Evolutionary conservation across 2,329 filamentous ascomycete species (phyloP).

Genomic region (Dichotomopilus funicola): DNA sequence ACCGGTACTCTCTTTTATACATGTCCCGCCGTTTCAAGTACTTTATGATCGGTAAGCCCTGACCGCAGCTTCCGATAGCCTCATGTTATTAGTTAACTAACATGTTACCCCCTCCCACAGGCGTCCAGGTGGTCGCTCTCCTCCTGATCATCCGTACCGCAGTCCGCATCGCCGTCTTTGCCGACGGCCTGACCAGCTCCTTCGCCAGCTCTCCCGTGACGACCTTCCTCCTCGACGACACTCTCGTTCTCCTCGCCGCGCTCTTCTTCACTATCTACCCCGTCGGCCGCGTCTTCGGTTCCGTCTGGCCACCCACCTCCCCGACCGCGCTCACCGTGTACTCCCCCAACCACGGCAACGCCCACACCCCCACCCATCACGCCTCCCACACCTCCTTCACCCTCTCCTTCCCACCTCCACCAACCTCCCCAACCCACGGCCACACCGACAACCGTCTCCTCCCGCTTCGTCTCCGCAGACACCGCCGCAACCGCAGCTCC

Average conservation of each 20-base stretch:
- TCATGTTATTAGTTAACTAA: background rate
- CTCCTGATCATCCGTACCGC: conserved; percentile 38
- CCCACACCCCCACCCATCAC: conserved; percentile 25
- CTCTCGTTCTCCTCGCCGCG: conserved; percentile 33
- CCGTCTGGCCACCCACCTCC: conserved; percentile 36
- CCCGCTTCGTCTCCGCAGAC: conserved; percentile 9
- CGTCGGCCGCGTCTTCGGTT: conserved; percentile 35
- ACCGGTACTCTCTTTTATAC: conserved; percentile 35
- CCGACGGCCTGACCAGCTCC: conserved; percentile 29
- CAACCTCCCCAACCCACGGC: conserved; percentile 11
- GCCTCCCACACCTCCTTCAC: conserved; percentile 35
- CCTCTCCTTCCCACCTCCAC: conserved; percentile 37
- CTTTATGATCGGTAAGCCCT: conserved; percentile 38
- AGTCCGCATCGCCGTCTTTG: conserved; percentile 36
- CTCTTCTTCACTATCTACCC: conserved; percentile 33
- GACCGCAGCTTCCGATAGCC: background rate
- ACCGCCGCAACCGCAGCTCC: conserved; percentile 4
- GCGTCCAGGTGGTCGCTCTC: conserved; percentile 31
- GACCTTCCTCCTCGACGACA: conserved; percentile 36
- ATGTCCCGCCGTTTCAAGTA: conserved; percentile 36
- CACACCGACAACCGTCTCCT: conserved; percentile 2
- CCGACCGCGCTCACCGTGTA: conserved; percentile 16
- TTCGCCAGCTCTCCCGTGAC: conserved; percentile 35
- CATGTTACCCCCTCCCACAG: conserved; percentile 22
- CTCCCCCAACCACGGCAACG: background rate